phyloP scores from a whole-genome alignment of 805 yeast genomes.

The Kodamaea kaohsiungensis region DNA sequence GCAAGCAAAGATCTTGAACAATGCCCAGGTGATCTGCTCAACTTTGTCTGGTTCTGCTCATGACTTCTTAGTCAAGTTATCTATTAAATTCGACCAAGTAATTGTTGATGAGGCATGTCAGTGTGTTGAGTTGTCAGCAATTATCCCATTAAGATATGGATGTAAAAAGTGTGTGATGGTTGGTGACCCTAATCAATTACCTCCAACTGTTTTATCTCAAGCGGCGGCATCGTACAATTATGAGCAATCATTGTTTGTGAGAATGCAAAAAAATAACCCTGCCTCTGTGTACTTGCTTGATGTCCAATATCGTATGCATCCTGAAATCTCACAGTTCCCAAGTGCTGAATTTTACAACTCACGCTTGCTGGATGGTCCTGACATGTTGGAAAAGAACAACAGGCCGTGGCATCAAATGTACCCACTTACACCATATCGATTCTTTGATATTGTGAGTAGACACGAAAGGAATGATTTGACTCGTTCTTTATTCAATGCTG shows the following conservation, averaged over 20 bases:
- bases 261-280: constrained; percentile 75
- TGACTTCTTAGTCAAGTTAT: constrained; percentile 72
- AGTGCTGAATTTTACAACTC: constrained; percentile 78
- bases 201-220: constrained; percentile 93
- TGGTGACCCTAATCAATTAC: constrained; percentile 97
- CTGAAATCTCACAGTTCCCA: constrained; percentile 85
- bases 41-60: constrained; percentile 95
- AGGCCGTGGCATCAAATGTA: constrained; percentile 72
- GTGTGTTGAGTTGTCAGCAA: constrained; percentile 87
- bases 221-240: constrained; percentile 78
- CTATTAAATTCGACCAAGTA: constrained; percentile 83
- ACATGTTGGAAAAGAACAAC: constrained; percentile 57
- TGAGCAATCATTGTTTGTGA: constrained; percentile 89
- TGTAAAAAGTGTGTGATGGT: constrained; percentile 91
- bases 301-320: constrained; percentile 96
- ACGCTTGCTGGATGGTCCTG: constrained; percentile 72
- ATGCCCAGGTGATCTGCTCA: constrained; percentile 85
- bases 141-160: constrained; percentile 91
- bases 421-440: constrained; percentile 71
- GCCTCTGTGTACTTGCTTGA: constrained; percentile 70
- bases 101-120: constrained; percentile 98
- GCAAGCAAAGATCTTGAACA: constrained; percentile 69
- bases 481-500: constrained; percentile 66
- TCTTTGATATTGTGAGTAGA: constrained; percentile 63
- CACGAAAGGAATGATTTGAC: constrained; percentile 68